Evolutionary conservation across 1,284 basidiomycete species (phyloP), one percentile per base, ranked within the genome.

Genomic region (Pholiota adiposa): DNA sequence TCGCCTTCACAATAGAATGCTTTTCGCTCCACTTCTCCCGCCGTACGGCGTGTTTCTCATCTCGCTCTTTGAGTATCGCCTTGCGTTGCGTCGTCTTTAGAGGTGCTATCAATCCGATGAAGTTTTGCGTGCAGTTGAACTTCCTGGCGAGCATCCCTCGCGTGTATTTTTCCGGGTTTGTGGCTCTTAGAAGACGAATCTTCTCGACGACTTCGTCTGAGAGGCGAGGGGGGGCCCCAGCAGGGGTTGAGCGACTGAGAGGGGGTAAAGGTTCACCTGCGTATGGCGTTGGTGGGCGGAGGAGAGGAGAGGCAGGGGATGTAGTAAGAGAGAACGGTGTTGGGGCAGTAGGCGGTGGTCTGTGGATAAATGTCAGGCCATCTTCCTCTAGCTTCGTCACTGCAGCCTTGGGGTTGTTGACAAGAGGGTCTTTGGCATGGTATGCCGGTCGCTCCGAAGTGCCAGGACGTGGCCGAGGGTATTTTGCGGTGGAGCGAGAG

Each of bases 301-400:
- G 80, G 2, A 93, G 78, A 0, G 91, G 89, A 0, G 90, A 93
- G 2, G 82, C 74, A 12, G 90, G 91, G 14, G 80, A 77, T 8
- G 85, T 84, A 2, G 85, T 87, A 59, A 86, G 83, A 18, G 90
- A 93, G 61, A 81, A 77, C 4, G 90, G 89, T 14, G 89, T 81
- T 4, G 88, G 86, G 8, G 85, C 81, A 2, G 87, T 84, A 0
- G 90, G 89, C 0, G 90, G 91, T 25, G 89, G 89, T 44, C 91
- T 86, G 71, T 90, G 89, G 61, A 93, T 86, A 70, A 93, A 92
- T 0, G 89, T 90, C 57, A 90, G 71, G 61, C 79, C 75, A 56
- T 82, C 80, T 59, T 84, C 84, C 3, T 80, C 73, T 43, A 91
- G 74, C 9, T 78, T 63, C n/a, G 83, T 83, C 64, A 87, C 82